Evolutionary conservation across 2,329 filamentous ascomycete species (phyloP).

Genomic region (Calonectria fujianensis): DNA sequence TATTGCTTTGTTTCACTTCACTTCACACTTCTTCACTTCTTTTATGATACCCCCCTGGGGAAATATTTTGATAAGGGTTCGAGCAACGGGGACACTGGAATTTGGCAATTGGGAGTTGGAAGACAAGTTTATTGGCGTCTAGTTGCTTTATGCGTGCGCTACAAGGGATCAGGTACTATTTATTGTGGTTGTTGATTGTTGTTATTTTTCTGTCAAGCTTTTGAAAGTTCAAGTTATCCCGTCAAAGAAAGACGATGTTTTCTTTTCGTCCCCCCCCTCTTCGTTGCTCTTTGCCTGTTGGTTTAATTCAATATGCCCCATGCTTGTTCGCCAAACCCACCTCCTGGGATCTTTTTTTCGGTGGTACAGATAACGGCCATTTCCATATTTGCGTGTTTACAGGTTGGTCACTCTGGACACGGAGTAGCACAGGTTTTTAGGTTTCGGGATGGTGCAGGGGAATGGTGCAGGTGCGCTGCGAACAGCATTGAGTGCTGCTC

Average conservation of each 20-base stretch:
- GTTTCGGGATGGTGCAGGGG: not conserved
- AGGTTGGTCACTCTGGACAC: not conserved
- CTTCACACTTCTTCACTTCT: slow-evolving; percentile 49
- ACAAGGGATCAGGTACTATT: slow-evolving; percentile 47
- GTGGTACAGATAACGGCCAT: not conserved
- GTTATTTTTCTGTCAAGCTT: slow-evolving; percentile 45
- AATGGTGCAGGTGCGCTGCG: not conserved
- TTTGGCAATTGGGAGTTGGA: slow-evolving; percentile 58
- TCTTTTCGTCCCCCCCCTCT: not conserved
- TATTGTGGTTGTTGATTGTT: slow-evolving; percentile 43
- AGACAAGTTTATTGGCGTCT: slow-evolving; percentile 56
- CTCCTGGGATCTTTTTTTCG: too few relatives aligned
- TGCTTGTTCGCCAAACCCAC: slow-evolving; percentile 3
- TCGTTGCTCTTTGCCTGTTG: not conserved
- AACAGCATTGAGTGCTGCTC: not conserved
- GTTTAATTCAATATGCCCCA: not conserved
- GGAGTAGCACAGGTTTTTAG: not conserved
- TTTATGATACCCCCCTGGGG: slow-evolving; percentile 43
- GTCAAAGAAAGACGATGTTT: slow-evolving; percentile 14
- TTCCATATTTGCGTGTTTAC: not conserved
- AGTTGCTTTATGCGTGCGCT: slow-evolving; percentile 47
- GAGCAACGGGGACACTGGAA: slow-evolving; percentile 49
- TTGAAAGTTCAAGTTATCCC: slow-evolving; percentile 46
- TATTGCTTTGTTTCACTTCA: slow-evolving; percentile 43
- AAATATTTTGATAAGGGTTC: slow-evolving; percentile 48